Evolutionary conservation across 2,329 filamentous ascomycete species (phyloP).

Genomic region (Didymella keratinophila): DNA sequence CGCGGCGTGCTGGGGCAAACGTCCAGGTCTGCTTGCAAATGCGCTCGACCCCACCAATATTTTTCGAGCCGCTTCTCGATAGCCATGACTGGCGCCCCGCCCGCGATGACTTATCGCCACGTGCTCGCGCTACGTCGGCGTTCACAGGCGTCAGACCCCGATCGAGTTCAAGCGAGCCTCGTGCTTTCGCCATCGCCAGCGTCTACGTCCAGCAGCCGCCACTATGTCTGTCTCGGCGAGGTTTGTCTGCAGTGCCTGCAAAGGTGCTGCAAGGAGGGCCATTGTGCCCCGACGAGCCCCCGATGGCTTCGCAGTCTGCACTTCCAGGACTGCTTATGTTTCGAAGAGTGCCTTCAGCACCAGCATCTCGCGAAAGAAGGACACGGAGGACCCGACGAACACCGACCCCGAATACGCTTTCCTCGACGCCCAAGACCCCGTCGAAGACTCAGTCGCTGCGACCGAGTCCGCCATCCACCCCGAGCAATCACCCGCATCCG

Average conservation of each 20-base stretch:
- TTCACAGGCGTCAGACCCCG: slow-evolving; percentile 13
- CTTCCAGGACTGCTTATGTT: slow-evolving; percentile 10
- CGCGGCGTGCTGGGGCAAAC: slow-evolving; percentile 26
- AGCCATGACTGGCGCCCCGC: slow-evolving; percentile 23
- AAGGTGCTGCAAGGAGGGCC: slow-evolving; percentile 17
- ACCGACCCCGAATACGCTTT: slow-evolving; percentile 28
- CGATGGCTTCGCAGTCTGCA: slow-evolving; percentile 21
- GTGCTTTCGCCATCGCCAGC: slow-evolving; percentile 8
- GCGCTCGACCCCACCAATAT: slow-evolving; percentile 41
- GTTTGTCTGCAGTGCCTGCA: slow-evolving; percentile 39
- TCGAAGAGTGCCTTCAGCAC: slow-evolving; percentile 35
- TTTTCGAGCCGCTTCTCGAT: slow-evolving; percentile 26
- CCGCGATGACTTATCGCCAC: slow-evolving; percentile 40
- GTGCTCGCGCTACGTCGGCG: slow-evolving; percentile 30
- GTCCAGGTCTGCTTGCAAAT: slow-evolving; percentile 39
- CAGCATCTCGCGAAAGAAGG: slow-evolving; percentile 20
- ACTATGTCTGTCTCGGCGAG: slow-evolving; percentile 30
- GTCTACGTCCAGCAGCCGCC: slow-evolving; percentile 29
- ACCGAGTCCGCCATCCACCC: slow-evolving; percentile 3
- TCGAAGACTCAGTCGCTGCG: not conserved
- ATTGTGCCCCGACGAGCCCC: not conserved
- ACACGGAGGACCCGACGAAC: slow-evolving; percentile 22
- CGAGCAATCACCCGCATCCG: not conserved
- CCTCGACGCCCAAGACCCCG: slow-evolving; percentile 13
- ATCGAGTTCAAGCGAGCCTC: slow-evolving; percentile 20